Base-by-base conservation (phyloP, 305 asterid genomes). In the Fraxinus nigra region DNA sequence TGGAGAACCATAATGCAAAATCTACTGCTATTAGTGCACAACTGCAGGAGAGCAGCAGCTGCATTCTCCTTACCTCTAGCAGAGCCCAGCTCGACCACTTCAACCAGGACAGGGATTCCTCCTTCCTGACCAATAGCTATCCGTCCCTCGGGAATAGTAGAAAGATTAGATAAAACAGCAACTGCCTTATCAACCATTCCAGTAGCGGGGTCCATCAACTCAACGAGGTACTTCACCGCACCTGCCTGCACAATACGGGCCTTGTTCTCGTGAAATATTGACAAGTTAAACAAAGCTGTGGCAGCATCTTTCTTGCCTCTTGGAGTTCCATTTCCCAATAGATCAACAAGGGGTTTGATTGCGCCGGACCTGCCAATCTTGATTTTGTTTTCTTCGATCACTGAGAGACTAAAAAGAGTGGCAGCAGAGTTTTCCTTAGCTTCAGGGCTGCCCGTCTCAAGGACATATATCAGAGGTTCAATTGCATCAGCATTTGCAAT, bases 161-260 rank as follows among this genome's bases (percentile, higher is more conserved):
- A 92, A 70, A 94, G 97, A 89, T 94, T 93, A 7, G 98, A 94
- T 81, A 94, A 87, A 81, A 94, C 97, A 76, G 97, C 98, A 72
- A 94, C 98, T 10, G 97, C 97, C 87, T 93, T 94, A 83, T 93
- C 98, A 54, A 94, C 97, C 98, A 94, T 90, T 51, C 98, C 98
- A 51, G 91, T 91, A 18, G 97, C 95, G 4, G 98, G 97, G 85
- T 94, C 97, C 97, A 94, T 94, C 92, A 93, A 85, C 76, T 94
- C 97, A 37, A 94, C 96, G 34, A 94, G 97, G 86, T 91, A 88
- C 87, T 87, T 94, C 56, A 94, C 97, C 0, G 97, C 97, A 84
- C 98, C 97, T 30, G 96, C 98, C 87, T 93, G 96, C 81, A 94
- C 95, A 75, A 94, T 93, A 9, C 92, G 97, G 33, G 91, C 90